These are phyloP conservation scores for Porodaedalea pini DNA, from an alignment of 1,284 basidiomycete species.

Conservation along the genomic window DNA sequence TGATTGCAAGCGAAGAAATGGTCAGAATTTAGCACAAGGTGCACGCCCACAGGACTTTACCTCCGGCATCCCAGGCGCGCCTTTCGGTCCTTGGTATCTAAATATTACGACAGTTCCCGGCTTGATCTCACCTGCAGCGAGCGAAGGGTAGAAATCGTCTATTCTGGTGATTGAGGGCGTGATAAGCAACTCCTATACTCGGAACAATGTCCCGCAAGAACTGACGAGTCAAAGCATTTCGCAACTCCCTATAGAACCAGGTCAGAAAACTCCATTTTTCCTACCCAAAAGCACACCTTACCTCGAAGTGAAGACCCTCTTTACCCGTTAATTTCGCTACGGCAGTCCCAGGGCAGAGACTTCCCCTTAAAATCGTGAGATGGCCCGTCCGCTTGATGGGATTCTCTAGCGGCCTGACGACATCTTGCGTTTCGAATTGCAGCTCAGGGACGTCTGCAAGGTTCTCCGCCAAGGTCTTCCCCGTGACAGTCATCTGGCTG, in stretches of 20 bases:
- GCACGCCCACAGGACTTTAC: too few species aligned
- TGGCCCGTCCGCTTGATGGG: conserved; percentile 94
- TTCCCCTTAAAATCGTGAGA: conserved; percentile 87
- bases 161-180: conserved; percentile 44
- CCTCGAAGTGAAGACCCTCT: conserved; percentile 87
- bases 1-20: background rate
- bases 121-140: conserved; percentile 82
- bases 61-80: conserved; percentile 97
- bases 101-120: conserved; percentile 85
- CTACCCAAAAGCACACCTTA: conserved; percentile 29
- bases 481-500: conserved; percentile 88
- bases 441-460: conserved; percentile 77
- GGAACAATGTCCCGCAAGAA: background rate
- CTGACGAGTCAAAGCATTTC: conserved; percentile 71
- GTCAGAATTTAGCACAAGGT: too few species aligned
- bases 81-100: conserved; percentile 94
- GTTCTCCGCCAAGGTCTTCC: conserved; percentile 91
- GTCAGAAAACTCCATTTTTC: conserved; percentile 1
- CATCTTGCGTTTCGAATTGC: conserved; percentile 76
- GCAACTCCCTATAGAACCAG: conserved; percentile 52
- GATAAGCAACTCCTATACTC: background rate
- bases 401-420: conserved; percentile 74
- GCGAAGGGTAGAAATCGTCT: conserved; percentile 78
- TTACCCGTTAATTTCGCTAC: conserved; percentile 97
- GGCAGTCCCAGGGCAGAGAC: conserved; percentile 85